Evolutionary conservation across 1,284 basidiomycete species (phyloP).

Genomic region (Fomitopsis palustris): DNA sequence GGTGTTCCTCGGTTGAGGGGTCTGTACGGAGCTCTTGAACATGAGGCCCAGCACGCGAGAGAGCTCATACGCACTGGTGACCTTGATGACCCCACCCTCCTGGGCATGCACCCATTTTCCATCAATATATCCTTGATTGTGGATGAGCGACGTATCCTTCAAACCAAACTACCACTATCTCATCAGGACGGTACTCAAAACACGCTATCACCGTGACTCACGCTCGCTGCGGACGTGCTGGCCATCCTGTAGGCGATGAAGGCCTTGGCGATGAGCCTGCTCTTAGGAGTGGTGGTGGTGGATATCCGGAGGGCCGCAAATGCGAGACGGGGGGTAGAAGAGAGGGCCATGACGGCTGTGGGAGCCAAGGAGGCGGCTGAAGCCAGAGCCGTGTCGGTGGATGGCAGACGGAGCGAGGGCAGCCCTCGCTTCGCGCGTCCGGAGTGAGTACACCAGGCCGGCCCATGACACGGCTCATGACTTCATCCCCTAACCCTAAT

Average conservation of each 20-base stretch:
- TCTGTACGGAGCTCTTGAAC: constrained; percentile 42
- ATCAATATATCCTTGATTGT: constrained; percentile 73
- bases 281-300: constrained; percentile 5
- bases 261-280: constrained; percentile 8
- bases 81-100: constrained; percentile 66
- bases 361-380: neutral
- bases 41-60: neutral
- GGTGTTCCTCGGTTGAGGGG: constrained; percentile 76
- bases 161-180: constrained; percentile 56
- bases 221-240: constrained; percentile 19
- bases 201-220: neutral
- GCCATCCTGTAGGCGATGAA: constrained; percentile 23
- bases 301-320: neutral
- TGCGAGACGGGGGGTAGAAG: constrained; percentile 2
- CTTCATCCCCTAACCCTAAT: constrained; percentile 9
- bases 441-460: no score
- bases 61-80: constrained; percentile 60
- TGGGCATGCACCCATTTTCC: constrained; percentile 83
- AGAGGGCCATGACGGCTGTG: constrained; percentile 3
- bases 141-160: constrained; percentile 73
- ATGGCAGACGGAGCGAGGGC: neutral
- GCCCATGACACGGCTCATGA: neutral
- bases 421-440: no score
- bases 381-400: neutral
- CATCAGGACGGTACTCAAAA: neutral